These are phyloP conservation scores for Neurospora intermedia DNA, from an alignment of 495 filamentous ascomycete genomes.

Conservation along the genomic window DNA sequence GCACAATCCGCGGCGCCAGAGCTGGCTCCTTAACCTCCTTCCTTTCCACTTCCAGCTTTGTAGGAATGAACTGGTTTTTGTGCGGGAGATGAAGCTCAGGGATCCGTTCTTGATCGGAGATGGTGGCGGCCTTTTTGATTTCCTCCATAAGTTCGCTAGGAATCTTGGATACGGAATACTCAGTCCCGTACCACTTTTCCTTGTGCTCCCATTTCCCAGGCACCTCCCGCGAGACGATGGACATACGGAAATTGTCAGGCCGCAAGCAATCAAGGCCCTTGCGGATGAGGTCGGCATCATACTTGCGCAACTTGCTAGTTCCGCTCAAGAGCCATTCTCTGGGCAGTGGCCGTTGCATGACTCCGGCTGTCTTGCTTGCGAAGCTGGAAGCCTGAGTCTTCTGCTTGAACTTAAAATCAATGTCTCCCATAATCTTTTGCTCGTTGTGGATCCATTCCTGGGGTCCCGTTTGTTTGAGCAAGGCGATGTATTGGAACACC, in stretches of 20 bases:
- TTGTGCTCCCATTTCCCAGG: slow-evolving; percentile 78
- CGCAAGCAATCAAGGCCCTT: slow-evolving; percentile 64
- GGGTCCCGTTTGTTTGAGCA: slow-evolving; percentile 70
- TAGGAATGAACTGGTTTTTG: slow-evolving; percentile 93
- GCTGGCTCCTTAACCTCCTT: slow-evolving; percentile 69
- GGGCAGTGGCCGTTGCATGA: slow-evolving; percentile 85
- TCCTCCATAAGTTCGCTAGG: slow-evolving; percentile 61
- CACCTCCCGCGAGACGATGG: slow-evolving; percentile 68
- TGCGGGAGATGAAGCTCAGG: slow-evolving; percentile 76
- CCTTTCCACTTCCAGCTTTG: slow-evolving; percentile 86
- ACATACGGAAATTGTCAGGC: slow-evolving; percentile 81
- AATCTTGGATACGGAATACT: slow-evolving; percentile 79
- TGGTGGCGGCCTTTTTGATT: slow-evolving; percentile 52
- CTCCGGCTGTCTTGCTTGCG: slow-evolving; percentile 65
- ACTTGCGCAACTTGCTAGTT: slow-evolving; percentile 56
- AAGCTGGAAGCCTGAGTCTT: slow-evolving; percentile 84
- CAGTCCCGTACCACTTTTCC: slow-evolving; percentile 97
- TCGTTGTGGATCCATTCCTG: slow-evolving; percentile 92
- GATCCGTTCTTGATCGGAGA: slow-evolving; percentile 46
- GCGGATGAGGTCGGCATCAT: slow-evolving; percentile 64
- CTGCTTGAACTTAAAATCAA: slow-evolving; percentile 90
- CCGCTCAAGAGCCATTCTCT: slow-evolving; percentile 80
- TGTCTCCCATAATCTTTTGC: slow-evolving; percentile 75
- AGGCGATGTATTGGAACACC: slow-evolving; percentile 87
- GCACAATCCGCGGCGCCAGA: slow-evolving; percentile 70